Evolutionary conservation across 2,329 filamentous ascomycete genomes (phyloP).

Genomic region (Colletotrichum navitas): DNA sequence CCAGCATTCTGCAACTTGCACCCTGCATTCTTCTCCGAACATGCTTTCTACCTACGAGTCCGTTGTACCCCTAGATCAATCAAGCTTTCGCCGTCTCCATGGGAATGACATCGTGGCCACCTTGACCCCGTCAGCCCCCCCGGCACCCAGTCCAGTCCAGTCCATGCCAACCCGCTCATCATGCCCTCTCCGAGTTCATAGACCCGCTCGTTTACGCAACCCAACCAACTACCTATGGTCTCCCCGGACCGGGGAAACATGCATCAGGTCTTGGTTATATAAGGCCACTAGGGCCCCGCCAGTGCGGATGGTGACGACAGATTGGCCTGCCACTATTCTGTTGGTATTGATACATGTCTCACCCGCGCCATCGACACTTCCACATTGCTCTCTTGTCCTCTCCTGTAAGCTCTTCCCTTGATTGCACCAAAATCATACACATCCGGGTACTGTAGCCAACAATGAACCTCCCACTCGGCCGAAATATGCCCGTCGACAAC

Average conservation of each 20-base stretch:
- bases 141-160: conserved; percentile 12
- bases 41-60: too few species aligned
- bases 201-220: conserved; percentile 33
- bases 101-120: conserved; percentile 35
- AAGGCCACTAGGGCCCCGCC: conserved; percentile 30
- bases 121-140: conserved; percentile 36
- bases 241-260: conserved; percentile 15
- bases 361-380: neutral
- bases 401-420: neutral
- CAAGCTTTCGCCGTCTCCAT: conserved; percentile 37
- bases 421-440: neutral
- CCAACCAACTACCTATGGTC: conserved; percentile 5
- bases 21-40: too few species aligned
- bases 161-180: conserved; percentile 19
- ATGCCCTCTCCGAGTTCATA: neutral
- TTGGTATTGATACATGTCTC: conserved; percentile 20
- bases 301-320: conserved; percentile 25
- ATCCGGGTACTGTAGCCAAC: neutral
- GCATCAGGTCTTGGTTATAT: conserved; percentile 15
- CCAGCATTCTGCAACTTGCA: too few species aligned
- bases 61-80: neutral
- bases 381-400: neutral
- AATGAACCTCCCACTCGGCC: conserved; percentile 29
- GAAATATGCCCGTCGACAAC: conserved; percentile 25
- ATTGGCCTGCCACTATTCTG: neutral